phyloP scores from a whole-genome alignment of 352 stramenopile genomes.

The Globisporangium cylindrosporum region DNA sequence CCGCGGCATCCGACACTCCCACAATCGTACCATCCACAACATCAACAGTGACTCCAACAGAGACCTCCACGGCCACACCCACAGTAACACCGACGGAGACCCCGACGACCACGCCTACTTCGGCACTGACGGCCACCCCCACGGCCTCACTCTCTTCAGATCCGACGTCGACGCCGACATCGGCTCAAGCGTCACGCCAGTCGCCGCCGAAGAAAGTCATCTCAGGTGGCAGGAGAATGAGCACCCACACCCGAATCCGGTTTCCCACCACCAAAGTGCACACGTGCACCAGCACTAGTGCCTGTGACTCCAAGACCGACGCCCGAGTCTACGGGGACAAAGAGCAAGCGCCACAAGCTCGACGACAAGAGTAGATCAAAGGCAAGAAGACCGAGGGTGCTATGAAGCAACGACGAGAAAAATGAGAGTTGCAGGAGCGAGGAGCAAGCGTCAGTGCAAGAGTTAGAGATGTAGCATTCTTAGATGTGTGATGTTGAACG shows the following conservation, averaged over 20 bases:
- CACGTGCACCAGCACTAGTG: background rate
- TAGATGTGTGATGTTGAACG: too few relatives aligned
- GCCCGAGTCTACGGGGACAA: background rate
- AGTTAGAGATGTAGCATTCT: too few relatives aligned
- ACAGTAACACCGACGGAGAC: too few relatives aligned
- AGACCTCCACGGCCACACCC: too few relatives aligned
- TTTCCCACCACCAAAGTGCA: background rate
- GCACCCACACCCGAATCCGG: background rate
- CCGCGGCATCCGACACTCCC: too few relatives aligned
- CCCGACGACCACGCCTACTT: background rate
- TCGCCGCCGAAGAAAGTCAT: background rate
- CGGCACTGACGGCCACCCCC: background rate
- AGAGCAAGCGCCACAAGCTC: too few relatives aligned
- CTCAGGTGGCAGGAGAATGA: background rate
- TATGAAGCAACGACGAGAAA: too few relatives aligned
- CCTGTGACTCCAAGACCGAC: background rate
- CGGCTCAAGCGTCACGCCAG: background rate
- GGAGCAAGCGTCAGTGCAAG: too few relatives aligned
- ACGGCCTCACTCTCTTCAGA: background rate
- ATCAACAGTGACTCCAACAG: background rate
- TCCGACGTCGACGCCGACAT: background rate
- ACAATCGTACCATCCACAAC: background rate
- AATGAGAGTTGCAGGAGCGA: too few relatives aligned
- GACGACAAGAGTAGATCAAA: too few relatives aligned
- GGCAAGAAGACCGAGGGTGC: too few relatives aligned